phyloP scores from a whole-genome alignment of 495 filamentous ascomycete genomes.

The Xylaria grammica region DNA sequence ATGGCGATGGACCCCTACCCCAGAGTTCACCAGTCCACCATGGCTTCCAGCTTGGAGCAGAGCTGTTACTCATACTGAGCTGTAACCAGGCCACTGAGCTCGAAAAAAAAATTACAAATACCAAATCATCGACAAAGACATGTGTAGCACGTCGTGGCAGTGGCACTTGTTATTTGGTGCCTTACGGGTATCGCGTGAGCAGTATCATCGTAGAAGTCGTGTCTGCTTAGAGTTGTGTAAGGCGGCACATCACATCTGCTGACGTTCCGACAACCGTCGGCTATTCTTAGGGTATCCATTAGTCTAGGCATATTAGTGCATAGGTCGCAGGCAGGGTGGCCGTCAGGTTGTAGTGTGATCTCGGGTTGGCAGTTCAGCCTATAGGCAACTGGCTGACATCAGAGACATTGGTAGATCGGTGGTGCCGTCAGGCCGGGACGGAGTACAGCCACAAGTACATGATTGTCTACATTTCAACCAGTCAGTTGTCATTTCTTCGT shows the following conservation, averaged over 20 bases:
- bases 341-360: not conserved
- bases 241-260: slow-evolving; percentile 12
- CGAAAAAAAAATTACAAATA: slow-evolving; percentile 13
- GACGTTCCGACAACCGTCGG: slow-evolving; percentile 11
- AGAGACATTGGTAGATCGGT: slow-evolving; percentile 23
- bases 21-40: slow-evolving; percentile 16
- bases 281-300: slow-evolving; percentile 21
- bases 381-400: slow-evolving; percentile 18
- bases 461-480: slow-evolving; percentile 12
- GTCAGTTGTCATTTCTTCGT: slow-evolving; percentile 1
- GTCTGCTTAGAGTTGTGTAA: slow-evolving; percentile 3
- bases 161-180: slow-evolving; percentile 6
- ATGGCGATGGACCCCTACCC: slow-evolving; percentile 12
- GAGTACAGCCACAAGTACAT: slow-evolving; percentile 20
- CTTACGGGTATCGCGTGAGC: slow-evolving; percentile 18
- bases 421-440: slow-evolving; percentile 25
- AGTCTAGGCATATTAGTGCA: slow-evolving; percentile 7
- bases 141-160: slow-evolving; percentile 11
- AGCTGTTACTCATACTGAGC: slow-evolving; percentile 21
- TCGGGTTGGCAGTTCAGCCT: slow-evolving; percentile 4
- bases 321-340: not conserved
- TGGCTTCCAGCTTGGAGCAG: slow-evolving; percentile 6
- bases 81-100: slow-evolving; percentile 16
- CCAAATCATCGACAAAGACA: not conserved
- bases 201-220: not conserved